phyloP scores from a whole-genome alignment of 2,329 filamentous ascomycete genomes.

The Microdochium nivale region DNA sequence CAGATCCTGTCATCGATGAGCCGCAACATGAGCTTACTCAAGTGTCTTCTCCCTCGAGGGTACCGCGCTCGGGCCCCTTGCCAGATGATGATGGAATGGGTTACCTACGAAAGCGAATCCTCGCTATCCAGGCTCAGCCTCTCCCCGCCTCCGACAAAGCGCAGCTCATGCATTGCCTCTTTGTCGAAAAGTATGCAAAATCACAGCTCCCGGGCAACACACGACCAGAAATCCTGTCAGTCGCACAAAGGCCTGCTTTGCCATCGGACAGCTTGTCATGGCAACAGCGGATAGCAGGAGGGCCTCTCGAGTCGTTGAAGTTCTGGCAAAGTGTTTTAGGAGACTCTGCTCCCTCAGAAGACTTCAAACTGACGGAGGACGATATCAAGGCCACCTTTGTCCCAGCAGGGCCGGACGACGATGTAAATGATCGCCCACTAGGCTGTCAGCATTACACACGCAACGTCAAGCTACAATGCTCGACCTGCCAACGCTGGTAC shows the following conservation, averaged over 20 bases:
- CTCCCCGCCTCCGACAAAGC: constrained; percentile 58
- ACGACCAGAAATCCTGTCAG: constrained; percentile 18
- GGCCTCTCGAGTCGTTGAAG: constrained; percentile 44
- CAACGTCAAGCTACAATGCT: constrained; percentile 94
- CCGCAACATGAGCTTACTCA: not conserved
- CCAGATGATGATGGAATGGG: constrained; percentile 78
- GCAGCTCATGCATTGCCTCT: constrained; percentile 58
- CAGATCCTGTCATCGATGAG: not conserved
- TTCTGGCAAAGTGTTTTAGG: constrained; percentile 46
- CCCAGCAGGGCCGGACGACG: constrained; percentile 38
- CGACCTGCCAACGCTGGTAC: constrained; percentile 83
- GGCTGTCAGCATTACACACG: constrained; percentile 91
- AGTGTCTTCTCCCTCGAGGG: not conserved
- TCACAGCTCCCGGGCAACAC: constrained; percentile 28
- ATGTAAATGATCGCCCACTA: constrained; percentile 37
- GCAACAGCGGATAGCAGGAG: constrained; percentile 32
- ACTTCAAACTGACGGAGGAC: constrained; percentile 44
- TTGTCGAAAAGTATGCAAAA: constrained; percentile 59
- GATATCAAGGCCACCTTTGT: constrained; percentile 63
- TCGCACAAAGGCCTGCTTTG: not conserved
- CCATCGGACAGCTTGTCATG: constrained; percentile 11
- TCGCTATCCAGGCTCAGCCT: constrained; percentile 55
- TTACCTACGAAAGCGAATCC: constrained; percentile 56
- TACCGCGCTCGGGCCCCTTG: constrained; percentile 25
- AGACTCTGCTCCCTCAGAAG: constrained; percentile 28